Conservation (phyloP, 2,329 filamentous ascomycete species). For the Tolypocladium inflatum region DNA sequence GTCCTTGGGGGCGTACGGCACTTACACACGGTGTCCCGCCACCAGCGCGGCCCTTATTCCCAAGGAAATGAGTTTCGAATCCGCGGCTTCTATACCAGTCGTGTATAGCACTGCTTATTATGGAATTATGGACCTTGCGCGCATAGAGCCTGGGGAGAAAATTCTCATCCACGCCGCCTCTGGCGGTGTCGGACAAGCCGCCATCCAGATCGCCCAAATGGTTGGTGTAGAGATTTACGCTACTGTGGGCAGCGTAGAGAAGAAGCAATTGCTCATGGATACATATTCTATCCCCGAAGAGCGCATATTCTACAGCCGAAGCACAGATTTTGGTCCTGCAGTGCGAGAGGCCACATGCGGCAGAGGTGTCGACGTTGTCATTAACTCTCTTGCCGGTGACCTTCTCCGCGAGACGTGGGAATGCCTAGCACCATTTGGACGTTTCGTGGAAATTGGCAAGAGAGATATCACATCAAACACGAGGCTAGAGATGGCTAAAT, state of each 20-base stretch:
- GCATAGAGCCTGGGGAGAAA: constrained; percentile 25
- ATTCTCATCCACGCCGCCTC: constrained; percentile 29
- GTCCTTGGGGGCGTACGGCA: constrained; percentile 23
- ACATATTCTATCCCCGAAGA: constrained; percentile 25
- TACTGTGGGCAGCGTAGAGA: constrained; percentile 27
- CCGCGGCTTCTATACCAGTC: constrained; percentile 28
- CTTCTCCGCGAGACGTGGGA: constrained; percentile 30
- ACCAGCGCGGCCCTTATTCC: constrained; percentile 27
- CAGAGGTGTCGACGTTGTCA: constrained; percentile 59
- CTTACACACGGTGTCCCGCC: constrained; percentile 19
- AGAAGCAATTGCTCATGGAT: constrained; percentile 25
- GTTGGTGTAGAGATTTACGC: constrained; percentile 30
- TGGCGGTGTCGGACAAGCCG: constrained; percentile 28
- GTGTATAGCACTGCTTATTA: constrained; percentile 31
- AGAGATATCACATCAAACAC: constrained; percentile 27
- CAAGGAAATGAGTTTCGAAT: constrained; percentile 22
- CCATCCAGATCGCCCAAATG: constrained; percentile 26
- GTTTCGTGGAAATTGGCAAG: constrained; percentile 34
- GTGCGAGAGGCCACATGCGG: constrained; percentile 21
- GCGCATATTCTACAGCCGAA: constrained; percentile 17
- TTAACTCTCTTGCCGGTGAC: constrained; percentile 39
- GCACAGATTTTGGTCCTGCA: constrained; percentile 11
- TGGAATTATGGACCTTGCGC: constrained; percentile 25
- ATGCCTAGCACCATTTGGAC: constrained; percentile 33
- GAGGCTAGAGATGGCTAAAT: constrained; percentile 36